Evolutionary conservation across 2,329 filamentous ascomycete species (phyloP).

Genomic region (Alternaria rosae): DNA sequence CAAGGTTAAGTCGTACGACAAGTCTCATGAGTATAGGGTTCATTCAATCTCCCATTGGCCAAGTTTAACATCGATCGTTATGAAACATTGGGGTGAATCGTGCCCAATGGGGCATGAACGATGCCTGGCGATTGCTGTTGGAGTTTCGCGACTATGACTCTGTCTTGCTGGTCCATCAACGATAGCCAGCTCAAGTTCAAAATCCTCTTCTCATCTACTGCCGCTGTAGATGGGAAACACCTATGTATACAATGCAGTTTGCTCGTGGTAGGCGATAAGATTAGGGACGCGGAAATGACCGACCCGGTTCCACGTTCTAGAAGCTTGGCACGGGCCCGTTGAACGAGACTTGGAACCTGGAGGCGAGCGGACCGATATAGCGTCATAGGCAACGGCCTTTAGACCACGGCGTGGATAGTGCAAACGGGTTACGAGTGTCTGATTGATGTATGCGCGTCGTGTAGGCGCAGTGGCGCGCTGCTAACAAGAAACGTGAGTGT

Average conservation of each 20-base stretch:
- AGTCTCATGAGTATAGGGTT: not conserved
- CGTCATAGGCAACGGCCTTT: conserved; percentile 17
- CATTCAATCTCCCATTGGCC: not conserved
- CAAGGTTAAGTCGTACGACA: not conserved
- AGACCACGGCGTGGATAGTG: not conserved
- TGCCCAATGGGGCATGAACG: not conserved
- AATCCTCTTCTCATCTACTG: not conserved
- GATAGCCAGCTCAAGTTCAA: not conserved
- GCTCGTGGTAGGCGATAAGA: not conserved
- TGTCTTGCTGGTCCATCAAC: not conserved
- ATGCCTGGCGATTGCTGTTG: not conserved
- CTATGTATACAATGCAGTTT: not conserved
- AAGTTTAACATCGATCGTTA: not conserved
- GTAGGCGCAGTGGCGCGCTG: not conserved
- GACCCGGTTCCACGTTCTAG: conserved; percentile 19
- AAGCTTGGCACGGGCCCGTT: conserved; percentile 18
- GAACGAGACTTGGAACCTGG: not conserved
- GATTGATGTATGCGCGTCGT: not conserved
- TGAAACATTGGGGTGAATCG: not conserved
- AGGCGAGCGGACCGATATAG: conserved; percentile 24
- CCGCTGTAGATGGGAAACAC: not conserved
- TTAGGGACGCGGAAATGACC: conserved; percentile 11
- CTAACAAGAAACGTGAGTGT: not conserved
- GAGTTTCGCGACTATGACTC: not conserved
- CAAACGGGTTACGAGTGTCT: not conserved